Conservation (phyloP, 2,329 filamentous ascomycete species). For the Fusarium sp. region DNA sequence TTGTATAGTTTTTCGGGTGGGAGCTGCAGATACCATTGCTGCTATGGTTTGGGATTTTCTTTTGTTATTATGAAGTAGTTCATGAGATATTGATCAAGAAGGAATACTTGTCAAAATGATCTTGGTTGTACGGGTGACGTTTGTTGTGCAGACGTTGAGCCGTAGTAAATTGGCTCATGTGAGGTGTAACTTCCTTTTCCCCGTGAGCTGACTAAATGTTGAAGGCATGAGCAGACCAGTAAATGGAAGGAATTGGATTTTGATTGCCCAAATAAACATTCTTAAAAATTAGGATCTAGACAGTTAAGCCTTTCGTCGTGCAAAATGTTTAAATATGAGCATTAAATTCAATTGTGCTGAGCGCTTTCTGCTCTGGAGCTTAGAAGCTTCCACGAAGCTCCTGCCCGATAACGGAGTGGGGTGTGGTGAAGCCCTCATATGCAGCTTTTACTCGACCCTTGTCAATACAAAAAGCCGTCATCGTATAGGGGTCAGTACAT, state of each 20-base stretch:
- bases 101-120: slow-evolving; percentile 8
- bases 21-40: slow-evolving; percentile 45
- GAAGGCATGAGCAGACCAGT: not conserved
- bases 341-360: not conserved
- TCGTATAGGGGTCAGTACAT: slow-evolving; percentile 46
- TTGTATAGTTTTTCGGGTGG: slow-evolving; percentile 30
- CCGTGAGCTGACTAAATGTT: slow-evolving; percentile 35
- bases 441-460: not conserved
- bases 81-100: slow-evolving; percentile 14
- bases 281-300: not conserved
- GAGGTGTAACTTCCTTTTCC: slow-evolving; percentile 29
- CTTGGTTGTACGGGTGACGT: not conserved
- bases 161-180: slow-evolving; percentile 30
- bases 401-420: slow-evolving; percentile 15
- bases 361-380: not conserved
- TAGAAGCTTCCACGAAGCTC: not conserved
- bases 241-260: not conserved
- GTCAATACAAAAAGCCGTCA: slow-evolving; percentile 35
- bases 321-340: no score
- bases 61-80: slow-evolving; percentile 23
- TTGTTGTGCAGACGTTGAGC: slow-evolving; percentile 13
- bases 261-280: not conserved
- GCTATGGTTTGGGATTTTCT: slow-evolving; percentile 27
- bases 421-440: not conserved
- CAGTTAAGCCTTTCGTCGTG: no score